Evolutionary conservation across 176 grass and related monocot genomes (phyloP).

Genomic region (Carex pumila): DNA sequence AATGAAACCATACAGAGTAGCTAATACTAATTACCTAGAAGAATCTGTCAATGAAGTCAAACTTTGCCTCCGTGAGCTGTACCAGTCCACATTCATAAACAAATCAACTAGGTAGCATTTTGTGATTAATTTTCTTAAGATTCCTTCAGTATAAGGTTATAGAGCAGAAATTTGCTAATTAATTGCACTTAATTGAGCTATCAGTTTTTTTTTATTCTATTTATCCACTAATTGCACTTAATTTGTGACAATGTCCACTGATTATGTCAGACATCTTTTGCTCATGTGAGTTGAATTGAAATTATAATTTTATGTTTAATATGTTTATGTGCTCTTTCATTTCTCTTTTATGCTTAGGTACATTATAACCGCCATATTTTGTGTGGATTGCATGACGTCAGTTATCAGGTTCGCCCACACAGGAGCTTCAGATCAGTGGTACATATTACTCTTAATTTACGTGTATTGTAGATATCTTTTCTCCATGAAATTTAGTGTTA

Average conservation of each 20-base stretch:
- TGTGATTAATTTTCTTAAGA: neutral
- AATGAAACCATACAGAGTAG: no score
- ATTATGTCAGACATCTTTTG: no score
- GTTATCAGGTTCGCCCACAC: constrained; percentile 45
- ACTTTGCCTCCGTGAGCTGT: neutral
- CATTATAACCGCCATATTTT: constrained; percentile 10
- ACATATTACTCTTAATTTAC: neutral
- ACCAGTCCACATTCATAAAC: neutral
- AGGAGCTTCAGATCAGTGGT: constrained; percentile 52
- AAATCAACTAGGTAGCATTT: neutral
- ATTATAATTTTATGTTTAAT: no score
- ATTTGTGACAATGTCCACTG: no score
- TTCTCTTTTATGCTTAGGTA: constrained; percentile 9
- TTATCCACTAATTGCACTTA: neutral
- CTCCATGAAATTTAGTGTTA: neutral
- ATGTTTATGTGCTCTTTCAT: neutral
- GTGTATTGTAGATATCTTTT: neutral
- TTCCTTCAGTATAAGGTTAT: neutral
- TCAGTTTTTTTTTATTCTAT: neutral
- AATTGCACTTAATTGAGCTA: neutral
- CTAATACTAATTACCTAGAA: neutral
- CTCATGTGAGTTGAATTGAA: no score
- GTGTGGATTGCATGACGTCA: constrained; percentile 54
- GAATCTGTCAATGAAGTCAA: neutral
- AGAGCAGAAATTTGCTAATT: neutral